A percentile compares a stretch with the other conserved stretches of the same genome.
These are phyloP conservation scores for Tylopilus sp. DNA, from an alignment of 768 basidiomycete species.

Conservation along the genomic window DNA sequence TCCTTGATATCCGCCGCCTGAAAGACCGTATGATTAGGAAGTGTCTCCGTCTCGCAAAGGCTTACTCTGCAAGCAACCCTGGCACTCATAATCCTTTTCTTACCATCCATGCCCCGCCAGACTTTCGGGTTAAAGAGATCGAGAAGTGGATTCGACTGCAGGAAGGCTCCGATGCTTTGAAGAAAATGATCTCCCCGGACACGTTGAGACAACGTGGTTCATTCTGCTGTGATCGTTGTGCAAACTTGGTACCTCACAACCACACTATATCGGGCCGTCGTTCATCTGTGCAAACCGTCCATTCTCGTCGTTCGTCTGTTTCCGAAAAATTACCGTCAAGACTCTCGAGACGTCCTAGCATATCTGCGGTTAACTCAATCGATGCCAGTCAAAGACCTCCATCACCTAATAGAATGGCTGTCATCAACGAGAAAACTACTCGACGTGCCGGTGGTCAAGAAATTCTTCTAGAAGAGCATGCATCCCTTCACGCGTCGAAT, in stretches of 20 bases:
- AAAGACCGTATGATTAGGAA: constrained; percentile 84
- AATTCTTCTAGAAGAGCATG: constrained; percentile 17
- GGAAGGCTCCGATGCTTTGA: constrained; percentile 24
- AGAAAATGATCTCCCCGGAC: constrained; percentile 19
- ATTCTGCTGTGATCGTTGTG: constrained; percentile 34
- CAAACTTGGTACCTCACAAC: constrained; percentile 32
- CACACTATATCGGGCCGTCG: constrained; percentile 28
- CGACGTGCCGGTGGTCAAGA: constrained; percentile 13
- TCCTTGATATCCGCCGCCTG: constrained; percentile 70
- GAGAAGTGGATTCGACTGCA: constrained; percentile 71
- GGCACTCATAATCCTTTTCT: constrained; percentile 50
- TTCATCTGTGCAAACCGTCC: constrained; percentile 22
- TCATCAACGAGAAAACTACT: constrained; percentile 8
- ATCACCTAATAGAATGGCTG: constrained; percentile 10
- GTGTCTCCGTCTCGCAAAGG: constrained; percentile 60
- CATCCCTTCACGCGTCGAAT: constrained; percentile 6
- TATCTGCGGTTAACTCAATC: constrained; percentile 6
- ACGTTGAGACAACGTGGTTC: constrained; percentile 26
- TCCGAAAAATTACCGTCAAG: constrained; percentile 18
- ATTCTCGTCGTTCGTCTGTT: constrained; percentile 25
- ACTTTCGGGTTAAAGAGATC: constrained; percentile 77
- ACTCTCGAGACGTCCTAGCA: constrained; percentile 20
- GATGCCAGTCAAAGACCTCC: constrained; percentile 5
- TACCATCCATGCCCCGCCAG: constrained; percentile 63
- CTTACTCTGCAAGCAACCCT: constrained; percentile 37